Conservation (phyloP, 176 grass and related monocot species). For the Rhipidocladum racemiflorum region DNA sequence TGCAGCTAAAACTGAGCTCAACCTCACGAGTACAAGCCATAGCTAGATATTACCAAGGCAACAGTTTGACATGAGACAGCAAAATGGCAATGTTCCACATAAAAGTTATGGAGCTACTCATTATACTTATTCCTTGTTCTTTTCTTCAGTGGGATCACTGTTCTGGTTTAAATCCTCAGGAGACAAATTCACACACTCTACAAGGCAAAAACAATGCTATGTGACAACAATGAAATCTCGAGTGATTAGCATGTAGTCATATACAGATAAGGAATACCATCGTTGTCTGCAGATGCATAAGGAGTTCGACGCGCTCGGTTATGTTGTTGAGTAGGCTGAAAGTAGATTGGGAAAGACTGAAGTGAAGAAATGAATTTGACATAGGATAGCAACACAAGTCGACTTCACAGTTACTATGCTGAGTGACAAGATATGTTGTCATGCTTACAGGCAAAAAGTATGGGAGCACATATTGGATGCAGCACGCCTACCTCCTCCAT, state of each 20-base stretch:
- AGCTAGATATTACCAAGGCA: constrained; percentile 26
- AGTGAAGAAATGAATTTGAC: constrained; percentile 19
- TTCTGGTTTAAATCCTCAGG: constrained; percentile 53
- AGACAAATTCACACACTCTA: constrained; percentile 55
- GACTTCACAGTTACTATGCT: background rate
- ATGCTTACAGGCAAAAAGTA: background rate
- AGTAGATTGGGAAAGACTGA: constrained; percentile 9
- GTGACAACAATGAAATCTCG: background rate
- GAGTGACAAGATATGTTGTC: background rate
- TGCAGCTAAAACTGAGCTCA: constrained; percentile 27
- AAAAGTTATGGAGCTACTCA: background rate
- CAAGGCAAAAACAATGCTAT: background rate
- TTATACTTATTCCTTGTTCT: constrained; percentile 43
- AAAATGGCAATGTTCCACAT: background rate
- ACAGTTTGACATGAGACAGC: background rate
- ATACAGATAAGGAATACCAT: constrained; percentile 41
- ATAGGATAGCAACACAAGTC: constrained; percentile 14
- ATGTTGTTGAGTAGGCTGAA: constrained; percentile 80
- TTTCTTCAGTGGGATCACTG: constrained; percentile 39
- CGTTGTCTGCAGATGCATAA: constrained; percentile 75
- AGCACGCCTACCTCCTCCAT: background rate
- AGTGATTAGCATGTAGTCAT: background rate
- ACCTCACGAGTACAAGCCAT: background rate
- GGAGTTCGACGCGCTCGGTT: constrained; percentile 50
- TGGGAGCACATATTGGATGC: background rate